Evolutionary conservation across 2,329 filamentous ascomycete genomes (phyloP), one percentile per base, ranked within the genome.

Genomic region (Pseudonectria buxi): DNA sequence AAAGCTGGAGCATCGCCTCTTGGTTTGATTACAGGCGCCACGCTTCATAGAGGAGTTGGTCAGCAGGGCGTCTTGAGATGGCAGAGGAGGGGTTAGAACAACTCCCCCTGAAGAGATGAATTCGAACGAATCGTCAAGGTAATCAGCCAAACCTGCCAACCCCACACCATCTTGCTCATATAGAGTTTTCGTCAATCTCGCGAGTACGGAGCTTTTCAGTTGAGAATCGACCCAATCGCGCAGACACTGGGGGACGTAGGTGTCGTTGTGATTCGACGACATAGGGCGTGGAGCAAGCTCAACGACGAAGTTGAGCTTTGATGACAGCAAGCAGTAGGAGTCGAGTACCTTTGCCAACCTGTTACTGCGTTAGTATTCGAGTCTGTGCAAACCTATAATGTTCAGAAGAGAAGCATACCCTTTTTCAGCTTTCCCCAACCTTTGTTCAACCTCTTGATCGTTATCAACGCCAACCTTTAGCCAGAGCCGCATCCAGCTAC

Each of bases 401-500:
- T 25, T 14, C 16, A 30, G 26, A 7, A 6, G 14, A 14, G 12
- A 15, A 1, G 15, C n/a, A 26, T 25, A 33, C 26, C 32, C 39
- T 16, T 38, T 33, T 18, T 27, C 2, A 37, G 35, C 44, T 35
- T 36, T 2, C 24, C 26, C 11, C 27, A 14, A 16, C 41, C 26
- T 6, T 7, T 11, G 10, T 39, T 24, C 27, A 45, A 50, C 3
- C 30, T 26, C 10, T 27, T 15, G 1, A 6, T n/a, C 26, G 22
- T 14, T 14, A 18, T 30, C 14, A 4, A 16, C 16, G 6, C n/a
- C 30, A 3, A n/a, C 7, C 3, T 12, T 18, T 9, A 49, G 10
- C 46, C 36, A 43, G 7, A 36, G 4, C 3, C 29, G 37, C 9
- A 42, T 3, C 41, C 41, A 52, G 4, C 12, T 11, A 26, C 40